Percentiles rank a stretch among this genome's conserved stretches.
Evolutionary conservation across 345 rosid species (phyloP).

Genomic region (Durio zibethinus): DNA sequence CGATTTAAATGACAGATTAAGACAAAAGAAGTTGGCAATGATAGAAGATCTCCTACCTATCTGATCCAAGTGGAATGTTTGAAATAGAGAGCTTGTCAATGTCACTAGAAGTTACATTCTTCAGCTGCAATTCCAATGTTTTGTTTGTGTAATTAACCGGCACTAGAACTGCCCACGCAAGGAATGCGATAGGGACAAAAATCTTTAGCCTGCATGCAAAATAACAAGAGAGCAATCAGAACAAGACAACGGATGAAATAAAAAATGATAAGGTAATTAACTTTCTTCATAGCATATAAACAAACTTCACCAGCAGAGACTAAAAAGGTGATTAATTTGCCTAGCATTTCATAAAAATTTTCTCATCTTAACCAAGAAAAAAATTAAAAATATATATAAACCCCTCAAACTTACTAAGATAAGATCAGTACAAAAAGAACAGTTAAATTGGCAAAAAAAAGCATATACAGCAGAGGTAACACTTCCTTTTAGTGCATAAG

Average conservation of each 20-base stretch:
- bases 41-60: slow-evolving; percentile 41
- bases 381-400: not conserved
- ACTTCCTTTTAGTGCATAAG: not conserved
- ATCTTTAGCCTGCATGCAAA: slow-evolving; percentile 64
- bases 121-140: slow-evolving; percentile 31
- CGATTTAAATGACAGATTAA: not conserved
- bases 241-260: not conserved
- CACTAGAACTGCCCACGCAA: slow-evolving; percentile 16
- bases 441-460: not conserved
- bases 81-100: slow-evolving; percentile 92
- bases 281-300: not conserved
- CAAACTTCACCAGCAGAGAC: not conserved
- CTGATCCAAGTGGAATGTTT: slow-evolving; percentile 58
- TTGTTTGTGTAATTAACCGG: slow-evolving; percentile 73
- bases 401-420: not conserved
- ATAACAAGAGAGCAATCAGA: slow-evolving; percentile 14
- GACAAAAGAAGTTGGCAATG: not conserved
- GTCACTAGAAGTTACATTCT: slow-evolving; percentile 70
- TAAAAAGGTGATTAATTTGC: not conserved
- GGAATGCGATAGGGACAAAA: slow-evolving; percentile 23
- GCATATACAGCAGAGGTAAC: not conserved
- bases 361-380: not conserved
- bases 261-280: not conserved
- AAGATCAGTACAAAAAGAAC: not conserved
- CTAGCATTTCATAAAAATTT: not conserved